A percentile compares a stretch with the other conserved stretches of the same genome.
Evolutionary conservation across 2,329 filamentous ascomycete species (phyloP).

Genomic region (Falciphora oryzae): DNA sequence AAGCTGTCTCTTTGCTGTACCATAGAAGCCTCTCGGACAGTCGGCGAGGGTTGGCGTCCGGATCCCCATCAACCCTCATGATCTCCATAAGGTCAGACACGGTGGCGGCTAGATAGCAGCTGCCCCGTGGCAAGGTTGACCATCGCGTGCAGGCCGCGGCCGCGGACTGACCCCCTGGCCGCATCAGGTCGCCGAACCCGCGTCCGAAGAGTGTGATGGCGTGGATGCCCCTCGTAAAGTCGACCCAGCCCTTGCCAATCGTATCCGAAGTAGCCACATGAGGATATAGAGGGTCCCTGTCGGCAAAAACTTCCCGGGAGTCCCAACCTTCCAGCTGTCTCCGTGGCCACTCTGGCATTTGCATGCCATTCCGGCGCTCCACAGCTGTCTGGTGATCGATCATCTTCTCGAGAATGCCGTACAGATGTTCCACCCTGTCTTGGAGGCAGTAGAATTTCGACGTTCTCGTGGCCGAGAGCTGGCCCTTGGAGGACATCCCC

Average conservation of each 20-base stretch:
- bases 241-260: constrained; percentile 18
- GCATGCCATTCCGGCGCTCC: constrained; percentile 12
- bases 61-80: not conserved
- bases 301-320: constrained; percentile 22
- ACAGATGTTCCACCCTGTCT: constrained; percentile 17
- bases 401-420: constrained; percentile 19
- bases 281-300: constrained; percentile 8
- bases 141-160: not conserved
- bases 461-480: not conserved
- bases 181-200: constrained; percentile 19
- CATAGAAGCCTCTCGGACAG: constrained; percentile 2
- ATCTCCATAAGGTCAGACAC: constrained; percentile 1
- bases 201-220: constrained; percentile 20
- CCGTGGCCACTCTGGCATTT: constrained; percentile 10
- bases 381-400: constrained; percentile 19
- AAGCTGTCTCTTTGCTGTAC: not conserved
- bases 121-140: not conserved
- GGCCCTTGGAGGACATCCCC: not conserved
- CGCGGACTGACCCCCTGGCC: not conserved
- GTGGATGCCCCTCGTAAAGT: constrained; percentile 18
- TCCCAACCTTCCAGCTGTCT: constrained; percentile 25
- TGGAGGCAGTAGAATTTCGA: constrained; percentile 12
- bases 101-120: constrained; percentile 5
- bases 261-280: constrained; percentile 16
- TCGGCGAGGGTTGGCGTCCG: not conserved